Evolutionary conservation across 176 grass and related monocot species (phyloP).

Genomic region (Phyllostachys edulis): DNA sequence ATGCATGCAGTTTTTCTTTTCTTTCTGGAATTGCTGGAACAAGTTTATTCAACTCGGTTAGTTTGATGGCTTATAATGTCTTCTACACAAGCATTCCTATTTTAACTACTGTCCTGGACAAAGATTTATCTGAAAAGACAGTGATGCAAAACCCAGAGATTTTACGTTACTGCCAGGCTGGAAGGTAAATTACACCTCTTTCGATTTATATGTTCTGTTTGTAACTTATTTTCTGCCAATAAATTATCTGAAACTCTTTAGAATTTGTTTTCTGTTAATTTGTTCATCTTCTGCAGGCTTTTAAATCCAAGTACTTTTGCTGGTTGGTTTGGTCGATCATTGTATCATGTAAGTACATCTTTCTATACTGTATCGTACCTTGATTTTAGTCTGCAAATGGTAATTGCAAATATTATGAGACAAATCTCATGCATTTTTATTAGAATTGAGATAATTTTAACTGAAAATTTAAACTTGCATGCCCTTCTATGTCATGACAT

Average conservation of each 20-base stretch:
- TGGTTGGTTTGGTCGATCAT: conserved; percentile 96
- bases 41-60: conserved; percentile 96
- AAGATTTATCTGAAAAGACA: conserved; percentile 93
- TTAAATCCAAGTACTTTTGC: conserved; percentile 97
- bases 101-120: conserved; percentile 84
- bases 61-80: conserved; percentile 97
- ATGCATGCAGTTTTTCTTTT: conserved; percentile 88
- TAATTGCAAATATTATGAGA: background rate
- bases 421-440: background rate
- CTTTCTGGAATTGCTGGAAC: conserved; percentile 92
- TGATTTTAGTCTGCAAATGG: conserved; percentile 7
- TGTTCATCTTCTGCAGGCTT: conserved; percentile 57
- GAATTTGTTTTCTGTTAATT: conserved; percentile 18
- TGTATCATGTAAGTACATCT: conserved; percentile 77
- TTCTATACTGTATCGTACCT: conserved; percentile 10
- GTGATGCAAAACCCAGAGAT: conserved; percentile 94
- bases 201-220: background rate
- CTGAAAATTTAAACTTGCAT: background rate
- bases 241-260: conserved; percentile 14
- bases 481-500: background rate
- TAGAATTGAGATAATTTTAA: background rate
- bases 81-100: conserved; percentile 97
- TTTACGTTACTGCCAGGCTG: conserved; percentile 89
- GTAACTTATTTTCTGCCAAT: background rate
- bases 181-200: conserved; percentile 61